Evolutionary conservation across 2,329 filamentous ascomycete species (phyloP).

Genomic region (Fusarium coicis): DNA sequence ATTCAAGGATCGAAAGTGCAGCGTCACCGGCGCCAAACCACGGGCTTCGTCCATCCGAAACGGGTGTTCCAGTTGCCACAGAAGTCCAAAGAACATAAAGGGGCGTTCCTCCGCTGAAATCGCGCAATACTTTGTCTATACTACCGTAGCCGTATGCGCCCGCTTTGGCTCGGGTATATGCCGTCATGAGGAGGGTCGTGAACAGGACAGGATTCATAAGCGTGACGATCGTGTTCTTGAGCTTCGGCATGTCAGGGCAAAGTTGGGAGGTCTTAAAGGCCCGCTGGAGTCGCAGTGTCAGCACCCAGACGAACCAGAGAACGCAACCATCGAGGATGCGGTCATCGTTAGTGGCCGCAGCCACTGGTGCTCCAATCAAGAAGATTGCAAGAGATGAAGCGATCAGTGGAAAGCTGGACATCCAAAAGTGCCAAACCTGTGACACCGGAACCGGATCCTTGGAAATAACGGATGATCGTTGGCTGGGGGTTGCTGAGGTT

Average conservation of each 20-base stretch:
- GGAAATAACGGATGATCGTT: conserved; percentile 13
- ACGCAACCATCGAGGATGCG: conserved; percentile 58
- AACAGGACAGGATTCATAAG: conserved; percentile 61
- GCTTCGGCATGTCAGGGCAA: conserved; percentile 9
- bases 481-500: neutral
- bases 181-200: conserved; percentile 57
- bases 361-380: conserved; percentile 55
- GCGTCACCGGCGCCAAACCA: conserved; percentile 61
- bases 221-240: conserved; percentile 51
- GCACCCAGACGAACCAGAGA: conserved; percentile 62
- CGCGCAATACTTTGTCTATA: conserved; percentile 45
- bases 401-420: conserved; percentile 45
- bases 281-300: conserved; percentile 52
- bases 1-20: conserved; percentile 60
- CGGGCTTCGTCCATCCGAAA: conserved; percentile 24
- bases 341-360: conserved; percentile 47
- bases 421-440: conserved; percentile 14
- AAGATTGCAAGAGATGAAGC: conserved; percentile 47
- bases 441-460: conserved; percentile 2
- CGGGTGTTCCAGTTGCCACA: neutral
- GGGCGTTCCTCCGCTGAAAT: conserved; percentile 50
- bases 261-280: conserved; percentile 45
- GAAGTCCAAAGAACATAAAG: conserved; percentile 51
- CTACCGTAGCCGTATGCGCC: conserved; percentile 42
- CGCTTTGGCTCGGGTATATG: conserved; percentile 56